These are phyloP conservation scores for Ministeria vibrans DNA, from an alignment of 78 protist genomes.

Conservation along the genomic window DNA sequence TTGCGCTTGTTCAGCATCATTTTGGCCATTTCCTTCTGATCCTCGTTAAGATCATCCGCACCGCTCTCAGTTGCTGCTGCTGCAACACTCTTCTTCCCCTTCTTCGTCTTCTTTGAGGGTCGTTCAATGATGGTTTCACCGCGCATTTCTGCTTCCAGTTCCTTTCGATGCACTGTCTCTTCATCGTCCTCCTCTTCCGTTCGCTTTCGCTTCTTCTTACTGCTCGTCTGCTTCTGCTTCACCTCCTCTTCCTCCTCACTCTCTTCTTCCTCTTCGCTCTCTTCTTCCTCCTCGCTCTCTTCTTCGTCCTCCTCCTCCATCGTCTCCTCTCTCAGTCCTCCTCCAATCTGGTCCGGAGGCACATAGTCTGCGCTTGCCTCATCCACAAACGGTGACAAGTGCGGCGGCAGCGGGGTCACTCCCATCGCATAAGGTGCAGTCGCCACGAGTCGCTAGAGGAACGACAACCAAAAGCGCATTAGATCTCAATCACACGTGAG, in stretches of 20 bases:
- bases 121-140: neutral
- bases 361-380: slow-evolving; percentile 2
- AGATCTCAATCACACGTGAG: neutral
- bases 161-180: neutral
- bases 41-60: neutral
- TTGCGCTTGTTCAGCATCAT: neutral
- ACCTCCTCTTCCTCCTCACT: neutral
- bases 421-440: no score
- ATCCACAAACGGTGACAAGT: slow-evolving; percentile 82
- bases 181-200: neutral
- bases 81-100: neutral
- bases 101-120: neutral
- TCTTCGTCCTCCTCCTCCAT: neutral
- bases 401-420: slow-evolving; percentile 88
- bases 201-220: neutral
- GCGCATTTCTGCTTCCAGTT: neutral
- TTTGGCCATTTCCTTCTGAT: neutral
- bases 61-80: no score
- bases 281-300: neutral
- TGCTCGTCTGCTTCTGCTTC: neutral
- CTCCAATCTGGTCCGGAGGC: slow-evolving; percentile 2
- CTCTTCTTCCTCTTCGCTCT: neutral
- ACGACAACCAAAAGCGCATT: slow-evolving; percentile 30
- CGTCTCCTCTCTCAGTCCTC: no score
- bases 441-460: slow-evolving; percentile 45